phyloP scores from a whole-genome alignment of 371 early-diverging fungal species.

The Choanephora cucurbitarum region DNA sequence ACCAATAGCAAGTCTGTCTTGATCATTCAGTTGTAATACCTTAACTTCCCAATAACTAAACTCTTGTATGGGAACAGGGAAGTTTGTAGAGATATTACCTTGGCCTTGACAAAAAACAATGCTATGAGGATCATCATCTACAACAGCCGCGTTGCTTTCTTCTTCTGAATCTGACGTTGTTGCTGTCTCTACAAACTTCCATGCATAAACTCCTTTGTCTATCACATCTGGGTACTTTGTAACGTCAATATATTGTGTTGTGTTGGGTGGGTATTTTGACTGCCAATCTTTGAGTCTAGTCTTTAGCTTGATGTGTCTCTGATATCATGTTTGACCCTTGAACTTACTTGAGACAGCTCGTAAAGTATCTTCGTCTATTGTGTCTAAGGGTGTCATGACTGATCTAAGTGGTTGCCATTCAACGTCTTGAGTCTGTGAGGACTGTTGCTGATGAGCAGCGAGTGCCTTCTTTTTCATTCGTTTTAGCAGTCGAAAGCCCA shows the following conservation, averaged over 20 bases:
- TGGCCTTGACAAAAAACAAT: slow-evolving; percentile 70
- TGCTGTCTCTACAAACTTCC: slow-evolving; percentile 38
- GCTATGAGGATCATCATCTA: slow-evolving; percentile 68
- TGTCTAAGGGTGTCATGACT: slow-evolving; percentile 7
- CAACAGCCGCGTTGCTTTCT: slow-evolving; percentile 62
- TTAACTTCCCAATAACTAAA: slow-evolving; percentile 73
- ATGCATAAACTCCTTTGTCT: slow-evolving; percentile 40
- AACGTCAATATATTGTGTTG: slow-evolving; percentile 30
- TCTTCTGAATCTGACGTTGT: slow-evolving; percentile 35
- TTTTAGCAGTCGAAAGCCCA: slow-evolving; percentile 28
- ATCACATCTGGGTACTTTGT: slow-evolving; percentile 24
- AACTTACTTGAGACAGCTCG: slow-evolving; percentile 19
- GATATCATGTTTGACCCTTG: too few relatives aligned
- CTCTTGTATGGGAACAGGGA: slow-evolving; percentile 71
- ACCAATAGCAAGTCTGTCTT: slow-evolving; percentile 52
- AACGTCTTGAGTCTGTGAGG: slow-evolving; percentile 10
- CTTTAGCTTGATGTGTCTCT: too few relatives aligned
- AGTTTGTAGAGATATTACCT: slow-evolving; percentile 71
- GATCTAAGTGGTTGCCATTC: slow-evolving; percentile 28
- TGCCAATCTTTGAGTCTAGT: slow-evolving; percentile 32
- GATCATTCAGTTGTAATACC: slow-evolving; percentile 47
- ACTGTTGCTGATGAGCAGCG: not conserved
- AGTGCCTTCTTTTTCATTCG: slow-evolving; percentile 5
- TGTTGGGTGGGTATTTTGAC: slow-evolving; percentile 34
- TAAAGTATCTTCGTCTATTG: slow-evolving; percentile 18